Conservation (phyloP, 2,329 filamentous ascomycete genomes). For the Chalara sp. region DNA sequence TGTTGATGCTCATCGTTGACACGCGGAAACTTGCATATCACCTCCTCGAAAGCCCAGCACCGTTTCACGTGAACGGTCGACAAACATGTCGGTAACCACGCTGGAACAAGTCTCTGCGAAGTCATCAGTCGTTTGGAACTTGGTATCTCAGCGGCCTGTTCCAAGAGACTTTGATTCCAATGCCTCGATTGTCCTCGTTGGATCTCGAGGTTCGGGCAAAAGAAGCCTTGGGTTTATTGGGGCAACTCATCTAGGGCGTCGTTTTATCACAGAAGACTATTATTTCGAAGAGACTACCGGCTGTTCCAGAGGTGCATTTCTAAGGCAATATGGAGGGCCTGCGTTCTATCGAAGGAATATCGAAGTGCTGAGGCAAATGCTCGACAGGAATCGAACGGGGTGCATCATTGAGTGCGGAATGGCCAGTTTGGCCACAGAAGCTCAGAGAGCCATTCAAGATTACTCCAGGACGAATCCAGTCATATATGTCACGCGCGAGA, state of each 20-base stretch:
- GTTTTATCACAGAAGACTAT: conserved; percentile 62
- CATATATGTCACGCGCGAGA: conserved; percentile 62
- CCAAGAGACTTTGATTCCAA: conserved; percentile 31
- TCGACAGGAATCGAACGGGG: conserved; percentile 51
- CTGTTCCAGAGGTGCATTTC: conserved; percentile 54
- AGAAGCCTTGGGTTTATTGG: conserved; percentile 71
- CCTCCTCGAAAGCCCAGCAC: no score
- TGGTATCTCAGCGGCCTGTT: conserved; percentile 1
- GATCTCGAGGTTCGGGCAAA: conserved; percentile 69
- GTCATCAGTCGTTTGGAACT: conserved; percentile 2
- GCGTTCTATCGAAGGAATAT: conserved; percentile 60
- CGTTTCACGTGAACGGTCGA: no score
- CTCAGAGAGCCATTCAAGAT: conserved; percentile 49
- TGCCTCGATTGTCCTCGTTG: conserved; percentile 66
- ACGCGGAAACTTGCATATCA: no score
- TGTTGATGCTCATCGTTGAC: no score
- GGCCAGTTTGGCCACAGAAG: conserved; percentile 40
- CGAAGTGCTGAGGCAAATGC: conserved; percentile 51
- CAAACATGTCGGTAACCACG: conserved; percentile 10
- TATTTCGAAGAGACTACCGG: conserved; percentile 60
- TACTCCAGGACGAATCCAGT: conserved; percentile 62
- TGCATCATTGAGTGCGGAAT: conserved; percentile 66
- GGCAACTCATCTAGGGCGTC: conserved; percentile 61
- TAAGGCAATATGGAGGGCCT: conserved; percentile 52
- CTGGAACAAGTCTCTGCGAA: conserved; percentile 11